Evolutionary conservation across 129 eudicot species (phyloP), one percentile per base, ranked within the genome.

Genomic region (Flaveria trinervia): DNA sequence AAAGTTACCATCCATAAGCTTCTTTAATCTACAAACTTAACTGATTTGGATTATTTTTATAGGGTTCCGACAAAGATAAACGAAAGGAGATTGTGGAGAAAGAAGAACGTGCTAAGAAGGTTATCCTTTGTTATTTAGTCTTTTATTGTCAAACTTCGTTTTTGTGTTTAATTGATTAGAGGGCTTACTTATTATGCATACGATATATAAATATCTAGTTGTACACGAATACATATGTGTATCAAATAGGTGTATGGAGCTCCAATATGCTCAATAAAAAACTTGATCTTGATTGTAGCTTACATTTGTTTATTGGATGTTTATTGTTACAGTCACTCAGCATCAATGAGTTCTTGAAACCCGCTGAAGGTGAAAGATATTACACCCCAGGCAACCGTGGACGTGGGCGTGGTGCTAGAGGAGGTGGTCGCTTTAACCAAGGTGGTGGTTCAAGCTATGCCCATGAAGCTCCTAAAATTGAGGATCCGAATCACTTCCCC

Each of bases 21-120:
- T 20, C 41, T 4, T 26, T 61, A 12, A 13, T 61, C 7, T 59
- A 59, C 16, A 3, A 59, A 11, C 33, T 23, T 56, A 17, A 13
- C 33, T 52, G 60, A 62, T 22, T 25, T 57, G 25, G 28, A 62
- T 68, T 57, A 52, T 36, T 0, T 57, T 36, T 46, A 1, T 67
- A 93, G 98, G 97, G 96, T 46, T 85, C 92, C 45, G 97, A 91
- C 65, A 93, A 91, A 84, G 98, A 93, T 80, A 93, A 89, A 82
- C 84, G 83, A 59, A 93, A 89, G 73, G 98, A 93, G 81, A 83
- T 82, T 52, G 77, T 86, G 54, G 98, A 93, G 77, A 89, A 75
- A 80, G 98, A 93, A 83, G 97, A 92, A 83, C 85, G 87, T 62
- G 91, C 89, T 51, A 91, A 89, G 77, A 93, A 93, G 98, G 98